Conservation (phyloP, 352 stramenopile species). For the Phytophthora cryptogea region DNA sequence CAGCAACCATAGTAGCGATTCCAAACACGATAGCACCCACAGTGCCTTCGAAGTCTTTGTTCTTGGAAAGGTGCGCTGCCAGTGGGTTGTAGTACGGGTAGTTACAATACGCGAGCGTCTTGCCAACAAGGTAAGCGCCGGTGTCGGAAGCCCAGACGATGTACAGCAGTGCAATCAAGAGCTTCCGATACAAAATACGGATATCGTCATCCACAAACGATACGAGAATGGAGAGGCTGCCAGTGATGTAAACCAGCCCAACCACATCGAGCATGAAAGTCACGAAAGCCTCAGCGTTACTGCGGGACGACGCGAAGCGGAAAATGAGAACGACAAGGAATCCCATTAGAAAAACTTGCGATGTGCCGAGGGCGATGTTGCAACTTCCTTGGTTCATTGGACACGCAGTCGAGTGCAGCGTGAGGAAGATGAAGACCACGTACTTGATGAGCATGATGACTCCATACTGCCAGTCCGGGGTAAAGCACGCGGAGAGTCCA, state of each 20-base stretch:
- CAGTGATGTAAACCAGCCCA: slow-evolving; percentile 58
- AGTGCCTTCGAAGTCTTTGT: slow-evolving; percentile 96
- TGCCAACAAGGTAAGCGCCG: slow-evolving; percentile 92
- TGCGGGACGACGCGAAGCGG: slow-evolving; percentile 35
- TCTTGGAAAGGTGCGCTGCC: slow-evolving; percentile 90
- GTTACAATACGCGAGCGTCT: slow-evolving; percentile 85
- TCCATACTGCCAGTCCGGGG: slow-evolving; percentile 50
- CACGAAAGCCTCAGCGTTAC: slow-evolving; percentile 35
- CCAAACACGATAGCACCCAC: slow-evolving; percentile 81
- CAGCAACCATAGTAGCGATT: slow-evolving; percentile 82
- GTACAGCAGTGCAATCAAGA: slow-evolving; percentile 63
- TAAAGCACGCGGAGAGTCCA: slow-evolving; percentile 45
- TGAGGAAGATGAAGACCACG: slow-evolving; percentile 49
- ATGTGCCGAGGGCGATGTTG: slow-evolving; percentile 30
- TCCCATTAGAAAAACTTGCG: slow-evolving; percentile 37
- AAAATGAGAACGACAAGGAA: slow-evolving; percentile 50
- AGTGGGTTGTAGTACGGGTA: slow-evolving; percentile 81
- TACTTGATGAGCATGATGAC: slow-evolving; percentile 47
- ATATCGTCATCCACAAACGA: slow-evolving; percentile 61
- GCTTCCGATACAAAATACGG: slow-evolving; percentile 49
- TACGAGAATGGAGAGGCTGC: slow-evolving; percentile 51
- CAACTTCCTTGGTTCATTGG: slow-evolving; percentile 57
- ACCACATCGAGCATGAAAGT: slow-evolving; percentile 56
- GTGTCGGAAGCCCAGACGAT: slow-evolving; percentile 87
- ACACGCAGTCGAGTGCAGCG: slow-evolving; percentile 54